Percentiles rank a stretch among this genome's conserved stretches.
Evolutionary conservation across 306 rosid species (phyloP).

Genomic region (Medicago lupulina): DNA sequence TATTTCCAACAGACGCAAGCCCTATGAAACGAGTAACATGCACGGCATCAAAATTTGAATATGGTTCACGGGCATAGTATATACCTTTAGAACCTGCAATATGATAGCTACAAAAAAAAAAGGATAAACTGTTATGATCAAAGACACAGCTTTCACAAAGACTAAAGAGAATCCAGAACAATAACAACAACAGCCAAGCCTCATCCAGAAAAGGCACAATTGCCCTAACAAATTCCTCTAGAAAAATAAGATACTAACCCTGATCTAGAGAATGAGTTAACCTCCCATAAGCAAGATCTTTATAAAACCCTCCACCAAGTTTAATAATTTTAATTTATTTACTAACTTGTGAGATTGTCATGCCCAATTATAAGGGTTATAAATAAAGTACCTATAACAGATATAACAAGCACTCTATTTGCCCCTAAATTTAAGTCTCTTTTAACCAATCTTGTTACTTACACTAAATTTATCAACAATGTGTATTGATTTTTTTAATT

Average conservation of each 20-base stretch:
- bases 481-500: not conserved
- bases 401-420: not conserved
- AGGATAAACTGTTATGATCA: constrained; percentile 25
- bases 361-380: constrained; percentile 14
- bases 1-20: constrained; percentile 93
- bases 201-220: constrained; percentile 26
- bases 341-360: constrained; percentile 7
- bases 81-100: constrained; percentile 86
- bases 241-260: constrained; percentile 22
- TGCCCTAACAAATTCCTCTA: constrained; percentile 27
- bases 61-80: constrained; percentile 90
- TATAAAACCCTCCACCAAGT: not conserved
- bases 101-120: constrained; percentile 73
- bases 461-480: not conserved
- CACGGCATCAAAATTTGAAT: constrained; percentile 82
- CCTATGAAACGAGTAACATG: constrained; percentile 96
- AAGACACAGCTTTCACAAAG: constrained; percentile 24
- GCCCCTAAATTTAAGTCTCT: not conserved
- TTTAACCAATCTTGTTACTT: not conserved
- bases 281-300: constrained; percentile 30
- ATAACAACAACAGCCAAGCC: too few species aligned
- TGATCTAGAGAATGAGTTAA: constrained; percentile 9
- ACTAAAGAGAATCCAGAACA: constrained; percentile 11
- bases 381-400: constrained; percentile 19
- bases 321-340: constrained; percentile 22